phyloP scores from a whole-genome alignment of 2,329 filamentous ascomycete species.

The Trichoderma sp. region DNA sequence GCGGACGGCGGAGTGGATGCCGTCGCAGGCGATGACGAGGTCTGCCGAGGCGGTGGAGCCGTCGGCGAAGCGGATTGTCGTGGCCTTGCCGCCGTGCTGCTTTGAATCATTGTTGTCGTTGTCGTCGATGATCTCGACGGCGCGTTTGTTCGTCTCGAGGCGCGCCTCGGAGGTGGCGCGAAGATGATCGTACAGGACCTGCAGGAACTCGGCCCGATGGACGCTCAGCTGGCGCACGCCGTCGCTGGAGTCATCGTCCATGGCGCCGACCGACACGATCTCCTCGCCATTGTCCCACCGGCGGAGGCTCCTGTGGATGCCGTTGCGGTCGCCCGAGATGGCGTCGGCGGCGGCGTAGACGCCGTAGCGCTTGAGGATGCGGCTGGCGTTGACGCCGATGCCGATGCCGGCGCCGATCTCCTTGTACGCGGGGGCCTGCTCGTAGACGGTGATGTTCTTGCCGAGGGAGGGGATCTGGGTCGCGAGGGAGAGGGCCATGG shows the following conservation, averaged over 20 bases:
- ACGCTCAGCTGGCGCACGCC: slow-evolving; percentile 24
- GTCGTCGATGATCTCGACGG: slow-evolving; percentile 11
- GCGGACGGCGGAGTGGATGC: slow-evolving; percentile 18
- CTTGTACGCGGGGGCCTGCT: slow-evolving; percentile 17
- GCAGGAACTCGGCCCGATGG: slow-evolving; percentile 14
- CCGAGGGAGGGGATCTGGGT: background rate
- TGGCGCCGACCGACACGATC: slow-evolving; percentile 19
- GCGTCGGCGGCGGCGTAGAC: slow-evolving; percentile 16
- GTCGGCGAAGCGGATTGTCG: slow-evolving; percentile 13
- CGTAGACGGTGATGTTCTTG: slow-evolving; percentile 21
- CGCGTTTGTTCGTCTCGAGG: slow-evolving; percentile 18
- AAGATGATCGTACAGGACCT: slow-evolving; percentile 4
- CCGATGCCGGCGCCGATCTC: slow-evolving; percentile 22
- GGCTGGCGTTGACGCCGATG: slow-evolving; percentile 21
- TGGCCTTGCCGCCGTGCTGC: background rate
- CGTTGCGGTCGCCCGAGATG: slow-evolving; percentile 25
- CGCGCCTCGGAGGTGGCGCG: background rate
- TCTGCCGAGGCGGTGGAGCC: background rate
- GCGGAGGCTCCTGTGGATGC: slow-evolving; percentile 18
- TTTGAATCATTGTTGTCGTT: background rate
- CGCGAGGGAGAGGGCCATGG: slow-evolving; percentile 10
- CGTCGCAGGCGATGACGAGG: slow-evolving; percentile 20
- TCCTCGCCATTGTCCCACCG: slow-evolving; percentile 23
- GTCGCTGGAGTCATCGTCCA: slow-evolving; percentile 16
- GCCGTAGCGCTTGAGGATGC: slow-evolving; percentile 23